Conservation (phyloP, 2,329 filamentous ascomycete species). For the Furcasterigmium sp. region DNA sequence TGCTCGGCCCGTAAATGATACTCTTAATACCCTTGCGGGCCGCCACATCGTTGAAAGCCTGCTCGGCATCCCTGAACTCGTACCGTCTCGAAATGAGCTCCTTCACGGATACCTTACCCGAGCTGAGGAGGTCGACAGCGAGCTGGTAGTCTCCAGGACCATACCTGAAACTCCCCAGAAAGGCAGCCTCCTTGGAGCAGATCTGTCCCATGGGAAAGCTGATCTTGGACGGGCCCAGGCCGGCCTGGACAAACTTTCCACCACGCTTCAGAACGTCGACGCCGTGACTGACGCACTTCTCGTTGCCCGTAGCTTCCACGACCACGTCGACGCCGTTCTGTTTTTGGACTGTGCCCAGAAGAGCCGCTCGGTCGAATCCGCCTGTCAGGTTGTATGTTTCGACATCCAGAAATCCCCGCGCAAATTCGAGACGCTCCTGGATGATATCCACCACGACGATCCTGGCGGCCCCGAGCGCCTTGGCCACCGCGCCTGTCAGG, state of each 20-base stretch:
- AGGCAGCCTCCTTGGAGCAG: conserved; percentile 81
- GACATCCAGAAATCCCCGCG: conserved; percentile 28
- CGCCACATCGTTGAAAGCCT: conserved; percentile 81
- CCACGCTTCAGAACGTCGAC: conserved; percentile 37
- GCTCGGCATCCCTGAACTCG: conserved; percentile 73
- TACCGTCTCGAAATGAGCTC: conserved; percentile 47
- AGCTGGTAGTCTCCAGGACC: conserved; percentile 20
- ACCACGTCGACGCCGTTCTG: conserved; percentile 41
- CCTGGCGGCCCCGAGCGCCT: conserved; percentile 36
- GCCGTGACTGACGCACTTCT: conserved; percentile 41
- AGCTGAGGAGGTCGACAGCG: conserved; percentile 6
- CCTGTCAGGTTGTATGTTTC: not conserved
- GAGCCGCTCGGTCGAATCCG: not conserved
- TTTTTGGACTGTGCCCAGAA: not conserved
- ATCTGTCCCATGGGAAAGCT: conserved; percentile 85
- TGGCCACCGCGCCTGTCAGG: conserved; percentile 38
- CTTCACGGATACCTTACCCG: conserved; percentile 1
- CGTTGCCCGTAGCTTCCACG: conserved; percentile 22
- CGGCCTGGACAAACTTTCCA: conserved; percentile 45
- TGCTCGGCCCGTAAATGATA: conserved; percentile 53
- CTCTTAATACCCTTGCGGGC: conserved; percentile 71
- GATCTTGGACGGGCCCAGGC: conserved; percentile 60
- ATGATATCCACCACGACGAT: conserved; percentile 43
- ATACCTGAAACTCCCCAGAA: conserved; percentile 66
- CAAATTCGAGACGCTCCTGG: conserved; percentile 32